Evolutionary conservation across 495 filamentous ascomycete species (phyloP).

Genomic region (Haplographium delicatum): DNA sequence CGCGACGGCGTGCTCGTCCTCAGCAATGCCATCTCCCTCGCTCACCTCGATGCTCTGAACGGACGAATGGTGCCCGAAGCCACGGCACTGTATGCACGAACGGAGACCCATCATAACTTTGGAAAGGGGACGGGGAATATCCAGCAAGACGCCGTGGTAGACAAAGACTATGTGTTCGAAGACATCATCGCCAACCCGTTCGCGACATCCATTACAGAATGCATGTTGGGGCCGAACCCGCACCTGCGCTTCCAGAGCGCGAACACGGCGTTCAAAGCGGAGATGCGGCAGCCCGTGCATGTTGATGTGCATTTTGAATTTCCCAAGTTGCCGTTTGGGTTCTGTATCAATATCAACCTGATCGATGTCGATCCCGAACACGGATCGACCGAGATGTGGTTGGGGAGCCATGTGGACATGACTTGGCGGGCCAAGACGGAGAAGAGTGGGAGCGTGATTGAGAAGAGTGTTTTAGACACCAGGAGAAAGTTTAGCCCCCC

Average conservation of each 20-base stretch:
- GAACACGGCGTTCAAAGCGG: constrained; percentile 16
- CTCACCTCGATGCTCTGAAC: constrained; percentile 42
- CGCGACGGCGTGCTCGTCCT: constrained; percentile 56
- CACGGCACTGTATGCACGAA: constrained; percentile 32
- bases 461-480: constrained; percentile 34
- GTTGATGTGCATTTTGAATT: constrained; percentile 51
- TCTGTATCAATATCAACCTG: constrained; percentile 50
- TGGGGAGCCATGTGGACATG: constrained; percentile 45
- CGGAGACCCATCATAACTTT: constrained; percentile 23
- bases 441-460: constrained; percentile 28
- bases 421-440: not conserved
- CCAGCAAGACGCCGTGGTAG: constrained; percentile 46
- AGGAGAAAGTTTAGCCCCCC: constrained; percentile 36
- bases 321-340: constrained; percentile 46
- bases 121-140: constrained; percentile 44
- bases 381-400: constrained; percentile 55
- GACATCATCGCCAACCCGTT: constrained; percentile 43
- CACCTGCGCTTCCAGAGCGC: constrained; percentile 28
- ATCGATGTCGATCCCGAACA: constrained; percentile 47
- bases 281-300: constrained; percentile 47
- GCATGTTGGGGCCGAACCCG: constrained; percentile 40
- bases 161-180: constrained; percentile 34
- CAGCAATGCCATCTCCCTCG: constrained; percentile 39
- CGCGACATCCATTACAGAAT: constrained; percentile 42
- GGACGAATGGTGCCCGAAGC: constrained; percentile 47